Evolutionary conservation across 768 basidiomycete genomes (phyloP), one percentile per base, ranked within the genome.

Genomic region (Nidularia pulvinata): DNA sequence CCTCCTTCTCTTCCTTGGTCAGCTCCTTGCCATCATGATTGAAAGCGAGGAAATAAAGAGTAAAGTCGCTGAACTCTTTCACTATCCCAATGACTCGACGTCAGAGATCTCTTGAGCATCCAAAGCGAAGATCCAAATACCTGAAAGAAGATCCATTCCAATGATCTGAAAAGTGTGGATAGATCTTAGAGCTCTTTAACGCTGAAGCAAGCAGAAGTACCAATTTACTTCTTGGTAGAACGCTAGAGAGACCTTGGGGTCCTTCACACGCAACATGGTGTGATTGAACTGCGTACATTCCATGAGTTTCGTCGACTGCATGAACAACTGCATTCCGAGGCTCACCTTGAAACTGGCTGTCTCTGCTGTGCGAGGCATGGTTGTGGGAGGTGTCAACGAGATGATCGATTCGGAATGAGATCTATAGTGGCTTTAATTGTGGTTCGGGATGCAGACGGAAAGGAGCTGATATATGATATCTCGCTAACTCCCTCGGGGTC

Each of bases 191-290:
- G 16, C 36, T 13, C 25, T 30, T 30, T 30, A 30, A 30, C 25
- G 25, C 25, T 30, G 25, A 30, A 30, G 25, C 25, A 30, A 30
- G 25, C 25, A 30, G 25, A 30, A 30, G 4, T 30, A 30, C 4
- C 3, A 30, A 43, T 79, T 61, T 51, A 84, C 88, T 42, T 91
- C 81, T 52, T 80, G 78, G 73, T 96, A 96, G 71, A 94, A 98
- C 19, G 78, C 73, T 55, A 96, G 65, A 14, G 93, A 95, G 45
- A 71, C 77, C 59, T 93, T 85, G 6, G 93, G 88, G 66, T 96
- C 93, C 75, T 88, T 95, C 66, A 96, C 79, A 60, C 94, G 83
- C 61, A 95, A 68, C 93, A 93, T 93, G 16, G 89, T 91, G 69
- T 94, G 91, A 65, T 93, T 91, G 72, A 89, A 85, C 88, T 90